phyloP scores from a whole-genome alignment of 2,329 filamentous ascomycete genomes.

The Hypoxylon sp. region DNA sequence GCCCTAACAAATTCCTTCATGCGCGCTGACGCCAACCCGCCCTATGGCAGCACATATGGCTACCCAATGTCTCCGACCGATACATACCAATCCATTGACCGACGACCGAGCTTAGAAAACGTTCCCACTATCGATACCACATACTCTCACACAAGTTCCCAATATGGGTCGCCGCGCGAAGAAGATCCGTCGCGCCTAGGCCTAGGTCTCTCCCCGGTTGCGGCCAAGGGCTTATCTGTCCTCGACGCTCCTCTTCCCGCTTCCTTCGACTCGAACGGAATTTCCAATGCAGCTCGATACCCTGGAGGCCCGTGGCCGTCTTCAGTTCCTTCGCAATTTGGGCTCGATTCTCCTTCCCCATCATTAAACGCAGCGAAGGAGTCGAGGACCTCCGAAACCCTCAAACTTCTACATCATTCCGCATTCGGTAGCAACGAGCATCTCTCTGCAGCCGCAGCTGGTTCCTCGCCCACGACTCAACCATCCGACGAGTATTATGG shows the following conservation, averaged over 20 bases:
- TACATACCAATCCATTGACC: constrained; percentile 61
- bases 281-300: constrained; percentile 90
- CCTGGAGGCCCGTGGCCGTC: constrained; percentile 85
- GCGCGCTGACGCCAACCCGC: constrained; percentile 68
- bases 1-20: constrained; percentile 82
- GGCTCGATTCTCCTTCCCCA: constrained; percentile 85
- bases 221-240: constrained; percentile 83
- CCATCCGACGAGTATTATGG: constrained; percentile 73
- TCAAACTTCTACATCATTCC: constrained; percentile 76
- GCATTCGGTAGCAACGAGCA: constrained; percentile 78
- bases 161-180: constrained; percentile 88
- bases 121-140: constrained; percentile 73
- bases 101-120: constrained; percentile 69
- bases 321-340: constrained; percentile 93
- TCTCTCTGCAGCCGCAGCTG: constrained; percentile 65
- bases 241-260: constrained; percentile 93
- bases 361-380: constrained; percentile 77
- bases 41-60: constrained; percentile 62
- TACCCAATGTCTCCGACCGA: constrained; percentile 61
- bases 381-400: constrained; percentile 72
- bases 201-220: constrained; percentile 83
- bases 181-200: constrained; percentile 71
- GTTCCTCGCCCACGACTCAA: constrained; percentile 54
- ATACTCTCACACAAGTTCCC: constrained; percentile 69
- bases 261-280: constrained; percentile 96